Conservation (phyloP, 257 asterid species). For the Plantago major region DNA sequence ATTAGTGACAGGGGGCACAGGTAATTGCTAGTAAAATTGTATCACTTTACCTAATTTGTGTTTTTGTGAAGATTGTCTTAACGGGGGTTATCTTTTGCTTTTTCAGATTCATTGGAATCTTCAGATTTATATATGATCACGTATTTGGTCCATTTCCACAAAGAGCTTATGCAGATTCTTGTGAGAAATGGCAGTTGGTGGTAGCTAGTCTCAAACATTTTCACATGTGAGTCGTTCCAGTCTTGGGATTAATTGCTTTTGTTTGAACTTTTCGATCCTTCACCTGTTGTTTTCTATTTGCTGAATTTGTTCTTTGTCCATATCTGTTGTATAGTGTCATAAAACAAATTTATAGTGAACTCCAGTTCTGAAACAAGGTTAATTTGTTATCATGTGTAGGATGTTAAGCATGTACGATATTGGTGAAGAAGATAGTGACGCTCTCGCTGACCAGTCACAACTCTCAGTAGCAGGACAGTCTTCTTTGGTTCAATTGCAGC, state of each 20-base stretch:
- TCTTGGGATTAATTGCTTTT: constrained; percentile 16
- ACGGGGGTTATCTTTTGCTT: constrained; percentile 18
- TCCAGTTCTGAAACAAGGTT: constrained; percentile 19
- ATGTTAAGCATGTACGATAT: constrained; percentile 83
- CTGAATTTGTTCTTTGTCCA: neutral
- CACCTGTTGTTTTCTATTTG: neutral
- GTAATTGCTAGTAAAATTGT: constrained; percentile 33
- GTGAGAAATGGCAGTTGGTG: constrained; percentile 93
- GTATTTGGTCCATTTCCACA: constrained; percentile 97
- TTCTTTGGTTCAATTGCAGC: constrained; percentile 59
- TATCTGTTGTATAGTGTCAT: too few relatives aligned
- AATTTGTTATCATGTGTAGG: constrained; percentile 43
- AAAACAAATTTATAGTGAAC: constrained; percentile 7
- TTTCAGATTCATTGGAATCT: constrained; percentile 89
- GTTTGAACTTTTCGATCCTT: constrained; percentile 9
- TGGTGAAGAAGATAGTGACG: constrained; percentile 71
- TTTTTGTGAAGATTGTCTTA: constrained; percentile 17
- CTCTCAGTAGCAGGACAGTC: constrained; percentile 52
- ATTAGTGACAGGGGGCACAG: constrained; percentile 83
- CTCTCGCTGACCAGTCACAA: constrained; percentile 55
- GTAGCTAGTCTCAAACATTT: constrained; percentile 84
- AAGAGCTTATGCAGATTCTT: constrained; percentile 88
- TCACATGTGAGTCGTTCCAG: constrained; percentile 56
- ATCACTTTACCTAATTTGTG: constrained; percentile 6
- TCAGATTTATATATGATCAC: constrained; percentile 86